Percentiles rank a stretch among this genome's conserved stretches.
These are phyloP conservation scores for Alternaria panax DNA, from an alignment of 2,329 filamentous ascomycete genomes.

Conservation along the genomic window DNA sequence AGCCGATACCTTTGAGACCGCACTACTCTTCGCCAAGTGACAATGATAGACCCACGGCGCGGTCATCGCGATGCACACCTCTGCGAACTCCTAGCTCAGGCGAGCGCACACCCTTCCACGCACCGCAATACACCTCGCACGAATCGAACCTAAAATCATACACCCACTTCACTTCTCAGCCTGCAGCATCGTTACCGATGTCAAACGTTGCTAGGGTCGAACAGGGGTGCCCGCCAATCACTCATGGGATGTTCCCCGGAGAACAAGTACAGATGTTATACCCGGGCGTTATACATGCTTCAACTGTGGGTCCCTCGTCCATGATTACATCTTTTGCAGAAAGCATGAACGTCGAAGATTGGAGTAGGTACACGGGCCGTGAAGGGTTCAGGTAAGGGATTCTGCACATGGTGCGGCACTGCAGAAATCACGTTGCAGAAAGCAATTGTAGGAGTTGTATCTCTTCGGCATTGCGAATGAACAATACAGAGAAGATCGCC, in stretches of 20 bases:
- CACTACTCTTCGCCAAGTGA: slow-evolving; percentile 21
- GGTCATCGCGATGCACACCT: background rate
- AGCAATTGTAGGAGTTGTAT: background rate
- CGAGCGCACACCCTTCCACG: background rate
- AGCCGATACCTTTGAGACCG: slow-evolving; percentile 15
- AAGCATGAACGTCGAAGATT: slow-evolving; percentile 3
- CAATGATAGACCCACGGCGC: background rate
- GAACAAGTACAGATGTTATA: background rate
- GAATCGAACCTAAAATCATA: no score
- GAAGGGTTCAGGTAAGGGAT: background rate
- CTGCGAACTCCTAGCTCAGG: background rate
- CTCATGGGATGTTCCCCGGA: background rate
- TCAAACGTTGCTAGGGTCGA: background rate
- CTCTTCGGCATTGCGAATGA: background rate
- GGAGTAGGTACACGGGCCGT: background rate
- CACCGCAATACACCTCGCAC: background rate
- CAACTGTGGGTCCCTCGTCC: background rate
- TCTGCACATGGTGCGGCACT: background rate
- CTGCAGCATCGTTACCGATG: background rate
- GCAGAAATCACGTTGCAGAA: background rate
- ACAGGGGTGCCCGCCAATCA: background rate
- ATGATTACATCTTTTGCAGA: background rate
- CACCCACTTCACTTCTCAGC: background rate
- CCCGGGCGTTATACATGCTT: background rate
- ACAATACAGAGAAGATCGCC: background rate